A percentile compares a stretch with the other conserved stretches of the same genome.
Evolutionary conservation across 2,329 filamentous ascomycete species (phyloP).

Genomic region (Fusarium pseudograminearum): DNA sequence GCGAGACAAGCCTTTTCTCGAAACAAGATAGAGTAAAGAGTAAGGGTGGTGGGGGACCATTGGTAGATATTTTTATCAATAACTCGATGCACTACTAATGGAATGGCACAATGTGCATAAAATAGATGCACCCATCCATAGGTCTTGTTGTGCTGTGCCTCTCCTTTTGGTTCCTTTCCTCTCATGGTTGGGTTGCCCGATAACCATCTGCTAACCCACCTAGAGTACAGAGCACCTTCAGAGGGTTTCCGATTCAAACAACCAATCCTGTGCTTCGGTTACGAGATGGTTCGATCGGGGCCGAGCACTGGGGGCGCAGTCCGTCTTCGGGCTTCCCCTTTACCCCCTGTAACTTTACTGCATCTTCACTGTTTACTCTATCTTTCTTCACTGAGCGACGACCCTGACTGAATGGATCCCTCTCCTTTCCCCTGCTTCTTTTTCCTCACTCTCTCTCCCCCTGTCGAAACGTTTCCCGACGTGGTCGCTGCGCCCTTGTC

Average conservation of each 20-base stretch:
- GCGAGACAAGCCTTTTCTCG: conserved; percentile 26
- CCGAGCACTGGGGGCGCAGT: conserved; percentile 43
- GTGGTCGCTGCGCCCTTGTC: conserved; percentile 29
- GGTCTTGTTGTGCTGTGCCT: conserved; percentile 13
- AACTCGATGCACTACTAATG: conserved; percentile 15
- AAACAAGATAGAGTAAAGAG: conserved; percentile 18
- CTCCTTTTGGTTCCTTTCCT: neutral
- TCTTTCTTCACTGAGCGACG: neutral
- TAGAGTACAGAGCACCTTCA: neutral
- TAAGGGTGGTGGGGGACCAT: conserved; percentile 26
- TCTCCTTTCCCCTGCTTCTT: conserved; percentile 28
- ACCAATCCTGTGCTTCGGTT: conserved; percentile 44
- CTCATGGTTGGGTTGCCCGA: conserved; percentile 10
- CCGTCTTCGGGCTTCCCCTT: conserved; percentile 32
- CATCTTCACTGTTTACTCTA: neutral
- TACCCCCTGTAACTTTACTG: neutral
- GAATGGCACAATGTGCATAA: neutral
- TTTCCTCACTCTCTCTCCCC: conserved; percentile 1
- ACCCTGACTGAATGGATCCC: conserved; percentile 1
- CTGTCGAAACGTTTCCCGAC: conserved; percentile 25
- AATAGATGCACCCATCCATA: neutral
- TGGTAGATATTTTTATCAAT: conserved; percentile 46
- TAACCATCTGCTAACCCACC: neutral
- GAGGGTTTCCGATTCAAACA: neutral
- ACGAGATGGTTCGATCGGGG: conserved; percentile 39